Conservation (phyloP, 345 rosid genomes). For the Lumnitzera racemosa region DNA sequence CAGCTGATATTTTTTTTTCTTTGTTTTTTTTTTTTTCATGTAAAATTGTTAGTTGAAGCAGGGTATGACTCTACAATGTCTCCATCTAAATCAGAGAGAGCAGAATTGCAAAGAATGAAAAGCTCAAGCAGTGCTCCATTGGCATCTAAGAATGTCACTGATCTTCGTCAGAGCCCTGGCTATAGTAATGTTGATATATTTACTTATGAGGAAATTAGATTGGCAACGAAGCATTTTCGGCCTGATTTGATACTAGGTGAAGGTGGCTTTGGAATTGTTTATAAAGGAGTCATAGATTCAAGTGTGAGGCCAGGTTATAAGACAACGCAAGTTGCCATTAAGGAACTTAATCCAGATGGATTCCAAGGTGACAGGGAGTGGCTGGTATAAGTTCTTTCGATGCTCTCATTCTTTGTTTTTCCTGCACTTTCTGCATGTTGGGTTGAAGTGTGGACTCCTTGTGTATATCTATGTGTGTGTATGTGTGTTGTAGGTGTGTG, state of each 20-base stretch:
- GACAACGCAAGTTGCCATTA: slow-evolving; percentile 67
- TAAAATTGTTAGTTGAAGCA: slow-evolving; percentile 3
- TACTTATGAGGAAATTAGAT: slow-evolving; percentile 69
- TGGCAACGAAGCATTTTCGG: slow-evolving; percentile 80
- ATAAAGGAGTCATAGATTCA: slow-evolving; percentile 75
- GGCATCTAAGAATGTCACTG: slow-evolving; percentile 59
- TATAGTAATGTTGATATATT: slow-evolving; percentile 69
- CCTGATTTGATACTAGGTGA: slow-evolving; percentile 87
- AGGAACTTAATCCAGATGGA: slow-evolving; percentile 88
- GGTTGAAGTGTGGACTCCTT: not conserved
- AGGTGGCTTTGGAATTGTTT: slow-evolving; percentile 95
- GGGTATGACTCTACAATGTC: slow-evolving; percentile 15
- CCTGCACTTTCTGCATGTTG: not conserved
- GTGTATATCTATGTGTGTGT: not conserved
- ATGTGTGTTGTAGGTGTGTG: too few relatives aligned
- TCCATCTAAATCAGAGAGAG: slow-evolving; percentile 5
- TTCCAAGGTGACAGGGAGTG: slow-evolving; percentile 98
- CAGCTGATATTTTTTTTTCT: not conserved
- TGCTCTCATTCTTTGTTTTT: slow-evolving; percentile 1
- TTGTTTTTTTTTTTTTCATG: not conserved
- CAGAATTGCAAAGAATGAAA: slow-evolving; percentile 5
- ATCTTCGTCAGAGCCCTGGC: slow-evolving; percentile 64
- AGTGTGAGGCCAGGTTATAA: slow-evolving; percentile 50
- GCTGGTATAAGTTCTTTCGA: slow-evolving; percentile 52
- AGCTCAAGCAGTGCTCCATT: slow-evolving; percentile 9